phyloP scores from a whole-genome alignment of 441 rosid genomes.

The Adansonia madagascariensis region DNA sequence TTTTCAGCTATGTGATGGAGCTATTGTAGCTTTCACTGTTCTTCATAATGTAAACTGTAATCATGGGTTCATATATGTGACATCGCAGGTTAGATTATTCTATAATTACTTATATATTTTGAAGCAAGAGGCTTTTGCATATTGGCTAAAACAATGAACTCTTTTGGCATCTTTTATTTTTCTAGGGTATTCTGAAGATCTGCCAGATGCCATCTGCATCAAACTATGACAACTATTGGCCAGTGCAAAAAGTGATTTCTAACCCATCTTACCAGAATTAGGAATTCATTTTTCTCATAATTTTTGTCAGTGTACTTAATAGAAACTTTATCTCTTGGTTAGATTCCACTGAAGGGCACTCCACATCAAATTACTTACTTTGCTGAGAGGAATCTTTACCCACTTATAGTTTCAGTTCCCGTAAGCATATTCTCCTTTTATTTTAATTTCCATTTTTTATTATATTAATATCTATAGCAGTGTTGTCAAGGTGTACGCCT shows the following conservation, averaged over 20 bases:
- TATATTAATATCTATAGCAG: neutral
- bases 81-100: conserved; percentile 72
- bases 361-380: conserved; percentile 99
- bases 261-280: neutral
- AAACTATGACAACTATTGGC: conserved; percentile 96
- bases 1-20: conserved; percentile 93
- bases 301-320: conserved; percentile 32
- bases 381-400: conserved; percentile 88
- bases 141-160: conserved; percentile 23
- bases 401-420: conserved; percentile 88
- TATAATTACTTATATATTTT: conserved; percentile 25
- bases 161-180: conserved; percentile 33
- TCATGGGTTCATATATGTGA: conserved; percentile 94
- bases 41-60: conserved; percentile 98
- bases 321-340: conserved; percentile 36
- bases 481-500: too few relatives aligned
- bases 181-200: conserved; percentile 90
- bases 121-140: conserved; percentile 6
- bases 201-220: conserved; percentile 86
- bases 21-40: conserved; percentile 95
- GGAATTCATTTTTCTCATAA: conserved; percentile 11
- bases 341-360: conserved; percentile 94
- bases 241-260: conserved; percentile 81
- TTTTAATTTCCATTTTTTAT: conserved; percentile 12
- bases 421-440: conserved; percentile 51